Evolutionary conservation across 345 rosid genomes (phyloP).

Genomic region (Hevea brasiliensis): DNA sequence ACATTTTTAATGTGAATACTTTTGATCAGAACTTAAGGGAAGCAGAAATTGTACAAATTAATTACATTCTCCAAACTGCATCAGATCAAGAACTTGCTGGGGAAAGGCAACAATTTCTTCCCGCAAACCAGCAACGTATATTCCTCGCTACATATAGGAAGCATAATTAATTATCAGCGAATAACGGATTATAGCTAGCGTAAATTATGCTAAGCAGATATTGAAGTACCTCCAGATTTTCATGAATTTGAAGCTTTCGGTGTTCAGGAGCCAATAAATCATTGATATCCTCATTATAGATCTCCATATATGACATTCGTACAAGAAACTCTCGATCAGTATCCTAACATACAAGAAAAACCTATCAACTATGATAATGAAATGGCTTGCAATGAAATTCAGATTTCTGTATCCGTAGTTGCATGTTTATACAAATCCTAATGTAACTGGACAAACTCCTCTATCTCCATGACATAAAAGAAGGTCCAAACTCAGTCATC

Average conservation of each 20-base stretch:
- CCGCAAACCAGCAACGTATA: conserved; percentile 88
- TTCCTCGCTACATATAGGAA: conserved; percentile 62
- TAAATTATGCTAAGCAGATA: not conserved
- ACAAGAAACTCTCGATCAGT: conserved; percentile 78
- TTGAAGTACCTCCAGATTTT: conserved; percentile 66
- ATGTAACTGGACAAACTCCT: not conserved
- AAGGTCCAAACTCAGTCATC: not conserved
- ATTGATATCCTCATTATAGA: conserved; percentile 91
- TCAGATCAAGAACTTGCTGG: conserved; percentile 82
- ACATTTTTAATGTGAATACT: not conserved
- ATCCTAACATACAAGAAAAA: conserved; percentile 40
- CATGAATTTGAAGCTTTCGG: conserved; percentile 89
- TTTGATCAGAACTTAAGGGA: not conserved
- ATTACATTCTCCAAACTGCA: conserved; percentile 91
- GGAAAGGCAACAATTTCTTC: conserved; percentile 96
- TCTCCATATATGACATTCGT: conserved; percentile 96
- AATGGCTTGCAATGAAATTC: not conserved
- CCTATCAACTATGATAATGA: not conserved
- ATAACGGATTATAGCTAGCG: not conserved
- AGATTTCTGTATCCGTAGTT: not conserved
- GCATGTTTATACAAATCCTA: not conserved
- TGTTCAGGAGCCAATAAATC: conserved; percentile 92
- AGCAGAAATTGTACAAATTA: conserved; percentile 3
- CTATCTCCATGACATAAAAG: not conserved
- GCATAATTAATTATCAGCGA: conserved; percentile 13